Evolutionary conservation across 2,329 filamentous ascomycete species (phyloP), one percentile per base, ranked within the genome.

Genomic region (Berkeleyomyces rouxiae): DNA sequence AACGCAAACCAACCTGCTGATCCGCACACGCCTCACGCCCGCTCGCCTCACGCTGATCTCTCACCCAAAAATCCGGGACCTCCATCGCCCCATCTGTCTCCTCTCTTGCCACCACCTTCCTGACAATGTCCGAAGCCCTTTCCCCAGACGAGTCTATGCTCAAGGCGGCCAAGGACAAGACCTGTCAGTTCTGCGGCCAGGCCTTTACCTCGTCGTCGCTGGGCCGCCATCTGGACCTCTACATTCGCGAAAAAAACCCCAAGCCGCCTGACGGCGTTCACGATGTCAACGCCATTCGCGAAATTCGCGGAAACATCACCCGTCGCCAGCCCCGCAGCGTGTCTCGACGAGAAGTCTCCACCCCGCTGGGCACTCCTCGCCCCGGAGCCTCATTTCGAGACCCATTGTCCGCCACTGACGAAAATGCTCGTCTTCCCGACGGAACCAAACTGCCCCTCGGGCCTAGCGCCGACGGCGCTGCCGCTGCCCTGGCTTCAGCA

Each of bases 141-240:
- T 66, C 66, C 65, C 69, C 71, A 64, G 67, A 67, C 59, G 63
- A 64, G 37, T 62, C 59, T 7, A 36, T 58, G 16, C 33, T 33
- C 51, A 64, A 64, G 55, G 79, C 86, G 13, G 74, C 80, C 64
- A 97, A 97, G 74, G 91, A 97, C 76, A 90, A 88, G 71, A 85
- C 79, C 67, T 96, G 92, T 72, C 88, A 86, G 43, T 97, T 89
- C 75, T 97, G 92, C 73, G 80, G 84, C 57, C 90, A 96, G 72
- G 80, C 86, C 5, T 97, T 96, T 71, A 96, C 92, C 13, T 96
- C 91, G 1, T 96, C 90, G 13, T 95, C 90, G 2, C 82, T 97
- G 61, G 92, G 92, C 59, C 86, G 92, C 55, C 92, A 97, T 74
- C 84, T 96, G 67, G 92, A 97, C 72, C 82, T 96, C 46, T 96